Evolutionary conservation across 106 monocot species (phyloP), one percentile per base, ranked within the genome.

Genomic region (Posidonia australis): DNA sequence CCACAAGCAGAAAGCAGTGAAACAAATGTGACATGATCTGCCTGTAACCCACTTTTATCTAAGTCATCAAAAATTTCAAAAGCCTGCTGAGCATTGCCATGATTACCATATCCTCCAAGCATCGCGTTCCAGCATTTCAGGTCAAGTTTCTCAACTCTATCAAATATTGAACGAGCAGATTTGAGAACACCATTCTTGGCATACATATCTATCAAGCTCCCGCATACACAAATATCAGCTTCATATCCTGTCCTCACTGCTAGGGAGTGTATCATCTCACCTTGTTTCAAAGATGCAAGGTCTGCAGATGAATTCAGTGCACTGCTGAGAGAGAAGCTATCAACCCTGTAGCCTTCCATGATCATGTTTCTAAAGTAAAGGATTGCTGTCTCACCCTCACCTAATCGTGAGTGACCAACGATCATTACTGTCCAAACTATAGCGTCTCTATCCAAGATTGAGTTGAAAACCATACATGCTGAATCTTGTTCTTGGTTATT

Each of bases 51-150:
- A 25, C 49, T 54, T 14, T 28, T 53, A 44, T 70, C 51, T 90
- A 94, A 90, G 48, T 69, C 54, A 43, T 71, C 72, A 43, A 86
- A 83, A 60, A 94, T 68, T 31, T 71, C 59, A 59, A 94, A 90
- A 46, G 86, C 84, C 56, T 72, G 47, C 17, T 79, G 67, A 22
- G 85, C 75, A 67, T 80, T 45, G 23, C 89, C 89, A 77, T 86
- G 80, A 43, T 84, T 77, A 5, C 83, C 94, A 65, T 82, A 82
- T 23, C 81, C 94, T 54, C 84, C 82, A 46, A 94, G 79, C 65
- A 94, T 78, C 5, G 89, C 78, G 77, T 94, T 90, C 94, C 89
- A 94, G 66, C 89, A 90, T 53, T 84, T 87, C 59, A 94, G 54
- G 80, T 94, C 89, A 2, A 84, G 89, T 5, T 67, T 58, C 11